Conservation (phyloP, 2,329 filamentous ascomycete species). For the Claviceps fusiformis region DNA sequence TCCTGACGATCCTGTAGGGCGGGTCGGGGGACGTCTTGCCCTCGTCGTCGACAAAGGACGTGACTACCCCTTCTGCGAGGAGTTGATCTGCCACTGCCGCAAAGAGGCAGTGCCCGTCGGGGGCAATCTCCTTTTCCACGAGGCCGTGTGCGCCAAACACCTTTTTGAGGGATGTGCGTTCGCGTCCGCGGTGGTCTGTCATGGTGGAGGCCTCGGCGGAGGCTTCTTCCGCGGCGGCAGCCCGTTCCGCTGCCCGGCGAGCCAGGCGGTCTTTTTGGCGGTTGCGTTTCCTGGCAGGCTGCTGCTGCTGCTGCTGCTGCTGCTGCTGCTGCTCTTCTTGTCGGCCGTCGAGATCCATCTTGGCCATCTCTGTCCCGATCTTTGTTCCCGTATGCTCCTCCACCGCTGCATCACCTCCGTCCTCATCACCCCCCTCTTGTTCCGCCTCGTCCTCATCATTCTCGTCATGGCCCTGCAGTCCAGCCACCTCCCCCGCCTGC, state of each 20-base stretch:
- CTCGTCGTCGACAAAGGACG: background rate
- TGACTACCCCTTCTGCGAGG: background rate
- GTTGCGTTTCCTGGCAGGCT: conserved; percentile 58
- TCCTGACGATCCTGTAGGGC: conserved; percentile 54
- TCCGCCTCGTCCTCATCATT: background rate
- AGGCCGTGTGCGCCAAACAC: conserved; percentile 52
- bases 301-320: background rate
- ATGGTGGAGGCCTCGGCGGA: conserved; percentile 61
- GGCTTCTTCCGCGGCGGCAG: conserved; percentile 53
- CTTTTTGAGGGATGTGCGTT: conserved; percentile 56
- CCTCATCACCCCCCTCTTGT: background rate
- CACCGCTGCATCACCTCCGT: background rate
- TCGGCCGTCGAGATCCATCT: background rate
- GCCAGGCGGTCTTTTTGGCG: conserved; percentile 85
- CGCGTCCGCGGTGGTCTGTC: conserved; percentile 57
- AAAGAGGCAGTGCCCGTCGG: conserved; percentile 93
- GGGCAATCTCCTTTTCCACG: conserved; percentile 63
- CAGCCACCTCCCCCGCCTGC: conserved; percentile 48
- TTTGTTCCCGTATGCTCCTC: background rate
- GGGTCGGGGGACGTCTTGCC: conserved; percentile 12
- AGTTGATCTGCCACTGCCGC: conserved; percentile 38
- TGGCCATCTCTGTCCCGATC: conserved; percentile 4
- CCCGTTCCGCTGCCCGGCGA: conserved; percentile 72
- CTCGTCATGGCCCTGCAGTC: conserved; percentile 11
- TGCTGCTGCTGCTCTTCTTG: background rate